Evolutionary conservation across 306 rosid species (phyloP).

Genomic region (Lathyrus aphaca): DNA sequence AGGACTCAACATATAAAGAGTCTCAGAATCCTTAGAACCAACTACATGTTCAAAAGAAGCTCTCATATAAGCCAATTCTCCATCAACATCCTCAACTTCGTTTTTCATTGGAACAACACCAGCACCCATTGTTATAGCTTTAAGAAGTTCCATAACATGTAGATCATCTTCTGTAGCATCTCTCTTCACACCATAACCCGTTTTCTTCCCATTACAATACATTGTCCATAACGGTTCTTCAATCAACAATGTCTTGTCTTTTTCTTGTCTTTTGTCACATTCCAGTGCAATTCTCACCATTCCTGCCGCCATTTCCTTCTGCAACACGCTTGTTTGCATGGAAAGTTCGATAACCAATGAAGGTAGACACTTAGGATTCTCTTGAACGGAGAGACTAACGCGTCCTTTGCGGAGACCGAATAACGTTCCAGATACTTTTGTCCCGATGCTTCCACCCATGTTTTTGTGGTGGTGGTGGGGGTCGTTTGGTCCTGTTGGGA

Average conservation of each 20-base stretch:
- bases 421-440: constrained; percentile 60
- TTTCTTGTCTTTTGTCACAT: constrained; percentile 70
- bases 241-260: constrained; percentile 54
- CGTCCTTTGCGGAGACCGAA: constrained; percentile 77
- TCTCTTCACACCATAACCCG: constrained; percentile 70
- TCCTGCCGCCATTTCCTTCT: constrained; percentile 70
- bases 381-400: constrained; percentile 69
- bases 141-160: constrained; percentile 68
- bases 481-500: constrained; percentile 37
- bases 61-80: constrained; percentile 65
- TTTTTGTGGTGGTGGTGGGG: constrained; percentile 18
- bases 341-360: constrained; percentile 63
- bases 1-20: constrained; percentile 81
- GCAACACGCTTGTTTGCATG: constrained; percentile 61
- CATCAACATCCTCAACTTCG: constrained; percentile 52
- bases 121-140: constrained; percentile 79
- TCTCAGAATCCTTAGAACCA: constrained; percentile 78
- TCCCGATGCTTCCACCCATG: neutral
- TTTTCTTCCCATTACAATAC: constrained; percentile 83
- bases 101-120: constrained; percentile 66
- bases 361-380: constrained; percentile 57
- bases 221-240: constrained; percentile 77
- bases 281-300: constrained; percentile 83
- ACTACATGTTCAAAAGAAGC: constrained; percentile 70
- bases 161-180: constrained; percentile 71